Base-by-base conservation (phyloP, 2,329 filamentous ascomycete genomes). In the Phialophora verrucosa region DNA sequence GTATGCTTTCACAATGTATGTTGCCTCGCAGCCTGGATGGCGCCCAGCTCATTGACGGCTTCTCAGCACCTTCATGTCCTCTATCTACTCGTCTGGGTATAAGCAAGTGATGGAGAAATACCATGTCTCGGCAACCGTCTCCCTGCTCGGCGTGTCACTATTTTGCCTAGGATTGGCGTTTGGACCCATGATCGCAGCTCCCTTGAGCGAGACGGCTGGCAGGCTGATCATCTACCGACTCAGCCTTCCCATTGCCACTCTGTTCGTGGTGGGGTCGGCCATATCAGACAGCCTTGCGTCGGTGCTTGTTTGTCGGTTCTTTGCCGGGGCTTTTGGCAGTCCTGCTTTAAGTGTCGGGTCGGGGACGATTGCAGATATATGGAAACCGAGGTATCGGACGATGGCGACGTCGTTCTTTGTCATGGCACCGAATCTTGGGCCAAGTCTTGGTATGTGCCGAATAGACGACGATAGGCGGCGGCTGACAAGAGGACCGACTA, bases 81-180 rank as follows among this genome's bases (percentile, higher is more conserved):
- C 75, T 6, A 72, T 75, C n/a, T 76, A 76, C 61, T 71, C 76
- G 1, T 73, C 75, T 1, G 73, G 71, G 29, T 85, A 84, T 20
- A 74, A 76, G 3, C 85, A 90, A 73, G 87, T 91, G 47, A 86
- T 86, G 56, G 75, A 68, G 25, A 63, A 68, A 27, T 76, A 76
- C 65, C 25, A 72, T 17, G 72, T 75, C 27, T 74, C 73, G 1
- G 68, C 69, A 10, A 74, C 72, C 1, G 70, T 73, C 3, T 69
- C 75, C 17, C 62, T 89, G 4, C 79, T 91, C 7, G 88, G 88
- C 23, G 83, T 90, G 0, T 88, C 88, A 0, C 82, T 91, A 57
- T 91, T 88, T 78, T 87, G 91, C 23, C 77, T 91, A 7, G 88
- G 88, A 44, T 89, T 91, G 57, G 91, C 88, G 0, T 86, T 89